Base-by-base conservation (phyloP, 228 moss, liverwort and hornwort species). In the Sphagnum magellanicum region DNA sequence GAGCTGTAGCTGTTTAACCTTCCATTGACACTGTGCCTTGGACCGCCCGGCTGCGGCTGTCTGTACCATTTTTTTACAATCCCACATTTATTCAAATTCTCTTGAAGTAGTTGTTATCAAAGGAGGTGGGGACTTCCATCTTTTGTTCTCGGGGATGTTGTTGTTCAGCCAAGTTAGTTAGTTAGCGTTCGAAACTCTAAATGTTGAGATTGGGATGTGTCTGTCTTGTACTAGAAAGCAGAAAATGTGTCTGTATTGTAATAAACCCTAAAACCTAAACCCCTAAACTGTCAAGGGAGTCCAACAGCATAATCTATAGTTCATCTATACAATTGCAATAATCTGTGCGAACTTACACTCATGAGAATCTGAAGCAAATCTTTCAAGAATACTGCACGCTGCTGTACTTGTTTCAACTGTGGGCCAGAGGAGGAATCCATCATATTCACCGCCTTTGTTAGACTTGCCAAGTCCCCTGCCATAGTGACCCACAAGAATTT, bases 301-400 rank as follows among this genome's bases (percentile, higher is more conserved):
- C 32, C 32, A 32, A 32, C 32, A 32, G 32, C 16, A 60, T n/a
- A 58, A 14, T 9, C 58, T 10, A 14, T 58, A 1, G 4, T 58
- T 58, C 58, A 10, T 58, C 58, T 66, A 14, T 66, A 51, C 17
- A 14, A 15, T n/a, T 66, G 13, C 50, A 66, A 16, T n/a, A 50
- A 51, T 16, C 13, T 50, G 51, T 6, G 17, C 72, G 60, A 70
- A 74, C 84, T 81, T 64, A 84, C 84, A 72, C 32, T 32, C 32
- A 78, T 78, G 49, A 84, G 62, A 67, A 81, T 78, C 64, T 68
- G 81, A 79, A 84, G 78, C 60, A 76, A 71, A 65, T 81, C 84
- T 47, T 68, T 64, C 61, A 84, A 67, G 16, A 78, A 74, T 53
- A 73, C 60, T 74, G 78, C 67, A 67, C 78, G 76, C 6, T 81